These are phyloP conservation scores for Moesziomyces parantarcticus DNA, from an alignment of 1,284 basidiomycete species.

Conservation along the genomic window DNA sequence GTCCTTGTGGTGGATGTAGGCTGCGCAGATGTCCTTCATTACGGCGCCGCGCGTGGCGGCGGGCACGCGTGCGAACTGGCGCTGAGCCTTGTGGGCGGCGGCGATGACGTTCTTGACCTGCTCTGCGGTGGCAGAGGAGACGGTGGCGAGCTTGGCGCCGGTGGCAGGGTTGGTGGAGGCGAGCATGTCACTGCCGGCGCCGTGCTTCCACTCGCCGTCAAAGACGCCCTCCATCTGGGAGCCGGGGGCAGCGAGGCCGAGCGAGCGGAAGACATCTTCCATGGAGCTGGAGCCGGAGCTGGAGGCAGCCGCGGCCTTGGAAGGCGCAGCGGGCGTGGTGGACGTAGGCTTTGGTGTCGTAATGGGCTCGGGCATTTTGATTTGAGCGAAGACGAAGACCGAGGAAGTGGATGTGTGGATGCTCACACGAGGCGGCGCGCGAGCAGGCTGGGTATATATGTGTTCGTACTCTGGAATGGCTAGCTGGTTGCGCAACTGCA, in stretches of 20 bases:
- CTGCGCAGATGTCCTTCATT: slow-evolving; percentile 85
- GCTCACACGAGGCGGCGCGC: not conserved
- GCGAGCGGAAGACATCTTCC: slow-evolving; percentile 23
- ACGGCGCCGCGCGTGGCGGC: slow-evolving; percentile 89
- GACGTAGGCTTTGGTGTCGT: slow-evolving; percentile 4
- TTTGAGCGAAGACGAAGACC: not conserved
- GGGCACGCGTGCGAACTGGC: slow-evolving; percentile 79
- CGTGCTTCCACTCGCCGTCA: slow-evolving; percentile 52
- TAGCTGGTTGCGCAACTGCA: too few species aligned
- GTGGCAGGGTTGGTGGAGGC: slow-evolving; percentile 58
- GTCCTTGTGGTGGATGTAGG: slow-evolving; percentile 81
- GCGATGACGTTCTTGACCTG: slow-evolving; percentile 77
- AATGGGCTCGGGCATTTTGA: slow-evolving; percentile 37
- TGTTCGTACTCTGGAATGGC: not conserved
- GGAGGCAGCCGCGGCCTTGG: not conserved
- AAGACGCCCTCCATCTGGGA: slow-evolving; percentile 50
- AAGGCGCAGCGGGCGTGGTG: not conserved
- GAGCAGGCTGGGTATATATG: not conserved
- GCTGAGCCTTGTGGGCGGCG: slow-evolving; percentile 78
- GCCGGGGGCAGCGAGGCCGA: slow-evolving; percentile 39
- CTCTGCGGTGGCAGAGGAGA: slow-evolving; percentile 73
- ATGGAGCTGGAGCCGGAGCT: slow-evolving; percentile 8
- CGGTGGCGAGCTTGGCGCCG: slow-evolving; percentile 49
- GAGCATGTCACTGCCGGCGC: slow-evolving; percentile 21
- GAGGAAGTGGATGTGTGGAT: not conserved